Conservation (phyloP, 495 filamentous ascomycete species). For the Venustampulla echinocandica region DNA sequence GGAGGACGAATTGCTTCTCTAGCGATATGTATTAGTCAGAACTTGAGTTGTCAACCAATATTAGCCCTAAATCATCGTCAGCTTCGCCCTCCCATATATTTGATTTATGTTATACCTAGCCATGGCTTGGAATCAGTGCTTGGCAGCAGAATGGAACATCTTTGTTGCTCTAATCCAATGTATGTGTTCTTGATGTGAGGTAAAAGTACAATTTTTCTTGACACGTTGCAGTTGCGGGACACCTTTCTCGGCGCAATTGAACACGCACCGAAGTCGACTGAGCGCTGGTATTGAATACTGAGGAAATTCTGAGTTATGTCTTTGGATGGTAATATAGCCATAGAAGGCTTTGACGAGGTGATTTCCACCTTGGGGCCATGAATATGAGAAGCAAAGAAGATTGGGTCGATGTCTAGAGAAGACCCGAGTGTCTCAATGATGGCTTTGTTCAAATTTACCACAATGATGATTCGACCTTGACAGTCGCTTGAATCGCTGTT, state of each 20-base stretch:
- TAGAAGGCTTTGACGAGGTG: slow-evolving; percentile 1
- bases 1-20: neutral
- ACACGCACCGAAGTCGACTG: slow-evolving; percentile 8
- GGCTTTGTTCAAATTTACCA: slow-evolving; percentile 11
- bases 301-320: slow-evolving; percentile 15
- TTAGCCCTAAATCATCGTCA: neutral
- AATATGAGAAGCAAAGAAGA: slow-evolving; percentile 19
- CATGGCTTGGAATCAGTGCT: slow-evolving; percentile 1
- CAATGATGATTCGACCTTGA: slow-evolving; percentile 10
- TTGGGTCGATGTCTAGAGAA: slow-evolving; percentile 14
- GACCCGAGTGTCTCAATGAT: slow-evolving; percentile 11
- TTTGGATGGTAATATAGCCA: slow-evolving; percentile 9
- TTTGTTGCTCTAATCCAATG: slow-evolving; percentile 10
- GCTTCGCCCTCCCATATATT: neutral
- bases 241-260: neutral
- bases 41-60: slow-evolving; percentile 3
- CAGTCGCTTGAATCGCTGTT: no score
- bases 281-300: slow-evolving; percentile 9
- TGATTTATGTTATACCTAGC: slow-evolving; percentile 6
- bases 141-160: slow-evolving; percentile 4
- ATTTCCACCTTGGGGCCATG: slow-evolving; percentile 6
- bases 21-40: neutral
- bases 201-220: slow-evolving; percentile 16
- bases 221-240: slow-evolving; percentile 12
- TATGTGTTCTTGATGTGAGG: neutral